phyloP scores from a whole-genome alignment of 768 basidiomycete species.

The Gymnopilus junonius region DNA sequence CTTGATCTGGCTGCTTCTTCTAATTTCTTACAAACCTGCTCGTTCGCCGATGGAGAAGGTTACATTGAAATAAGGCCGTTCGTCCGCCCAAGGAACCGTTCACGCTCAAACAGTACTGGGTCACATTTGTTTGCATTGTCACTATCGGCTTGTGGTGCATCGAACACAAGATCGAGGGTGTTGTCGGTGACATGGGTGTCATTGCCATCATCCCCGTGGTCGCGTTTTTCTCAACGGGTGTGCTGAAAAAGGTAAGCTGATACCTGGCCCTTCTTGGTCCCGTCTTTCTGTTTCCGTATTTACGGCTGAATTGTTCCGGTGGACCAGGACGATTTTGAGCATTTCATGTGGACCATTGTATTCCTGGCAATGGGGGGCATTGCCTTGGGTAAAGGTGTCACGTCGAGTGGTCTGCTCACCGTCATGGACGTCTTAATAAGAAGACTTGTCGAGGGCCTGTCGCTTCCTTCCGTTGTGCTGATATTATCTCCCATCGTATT shows the following conservation, averaged over 20 bases:
- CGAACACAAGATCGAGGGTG: conserved; percentile 74
- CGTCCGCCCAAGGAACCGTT: conserved; percentile 83
- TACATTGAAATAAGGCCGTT: conserved; percentile 86
- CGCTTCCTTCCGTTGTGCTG: conserved; percentile 71
- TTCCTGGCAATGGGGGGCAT: conserved; percentile 99
- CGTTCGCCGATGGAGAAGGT: conserved; percentile 75
- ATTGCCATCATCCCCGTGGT: conserved; percentile 94
- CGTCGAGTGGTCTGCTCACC: conserved; percentile 84
- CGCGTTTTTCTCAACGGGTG: conserved; percentile 92
- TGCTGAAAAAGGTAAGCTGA: conserved; percentile 82
- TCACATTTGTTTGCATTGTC: conserved; percentile 75
- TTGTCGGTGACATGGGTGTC: conserved; percentile 95
- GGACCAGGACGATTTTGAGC: conserved; percentile 88
- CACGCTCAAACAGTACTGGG: conserved; percentile 88
- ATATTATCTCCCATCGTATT: conserved; percentile 73
- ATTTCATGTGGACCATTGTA: conserved; percentile 93
- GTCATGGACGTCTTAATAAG: conserved; percentile 72
- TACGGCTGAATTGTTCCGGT: conserved; percentile 12
- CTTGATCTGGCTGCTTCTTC: conserved; percentile 89
- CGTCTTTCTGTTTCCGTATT: neutral
- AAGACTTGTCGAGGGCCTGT: conserved; percentile 60
- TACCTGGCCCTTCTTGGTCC: conserved; percentile 11
- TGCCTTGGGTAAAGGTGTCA: conserved; percentile 92
- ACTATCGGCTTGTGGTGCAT: conserved; percentile 94
- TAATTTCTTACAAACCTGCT: conserved; percentile 80